Base-by-base conservation (phyloP, 164 flowering plant species). In the Sedum album region DNA sequence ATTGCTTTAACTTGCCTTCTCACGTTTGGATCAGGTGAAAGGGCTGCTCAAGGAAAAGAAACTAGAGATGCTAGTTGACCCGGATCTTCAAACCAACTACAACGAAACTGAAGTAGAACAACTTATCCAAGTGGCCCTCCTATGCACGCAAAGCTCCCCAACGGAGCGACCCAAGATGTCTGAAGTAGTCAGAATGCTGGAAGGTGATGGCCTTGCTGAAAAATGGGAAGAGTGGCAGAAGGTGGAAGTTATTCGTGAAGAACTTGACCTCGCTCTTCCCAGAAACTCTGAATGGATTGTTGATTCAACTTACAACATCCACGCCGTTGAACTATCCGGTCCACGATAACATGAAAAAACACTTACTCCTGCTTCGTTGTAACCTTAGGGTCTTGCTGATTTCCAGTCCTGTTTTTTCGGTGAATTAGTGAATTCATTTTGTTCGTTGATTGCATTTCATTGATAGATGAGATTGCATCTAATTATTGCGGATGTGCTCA, bases 161-260 rank as follows among this genome's bases (percentile, higher is more conserved):
- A 82, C 76, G 83, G 94, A 90, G 36, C 81, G 98, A 44, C 98
- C 98, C 0, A 90, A 92, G 77, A 92, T 92, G 98, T 87, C 98
- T 3, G 98, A 92, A 31, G 96, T 92, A 31, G 96, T 92, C 53
- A 83, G 96, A 73, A 92, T 92, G 98, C 90, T 92, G 9, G 98
- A 90, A 82, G 98, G 98, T 14, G 98, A 90, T 67, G 95, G 97
- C 18, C 78, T 92, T 79, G 94, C 97, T 20, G 97, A 90, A 83
- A 80, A 86, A 70, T 92, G 97, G 98, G 98, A 92, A 25, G 98
- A 90, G 71, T 92, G 96, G 98, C 98, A 90, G 68, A 90, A 90
- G 79, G 93, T 85, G 48, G 96, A 90, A 72, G 88, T 92, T 51
- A 83, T 84, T 68, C 85, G 88, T 1, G 96, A 86, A 51, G 96